These are phyloP conservation scores for Crithidia brevicula DNA, from an alignment of 208 protist species.

Conservation along the genomic window DNA sequence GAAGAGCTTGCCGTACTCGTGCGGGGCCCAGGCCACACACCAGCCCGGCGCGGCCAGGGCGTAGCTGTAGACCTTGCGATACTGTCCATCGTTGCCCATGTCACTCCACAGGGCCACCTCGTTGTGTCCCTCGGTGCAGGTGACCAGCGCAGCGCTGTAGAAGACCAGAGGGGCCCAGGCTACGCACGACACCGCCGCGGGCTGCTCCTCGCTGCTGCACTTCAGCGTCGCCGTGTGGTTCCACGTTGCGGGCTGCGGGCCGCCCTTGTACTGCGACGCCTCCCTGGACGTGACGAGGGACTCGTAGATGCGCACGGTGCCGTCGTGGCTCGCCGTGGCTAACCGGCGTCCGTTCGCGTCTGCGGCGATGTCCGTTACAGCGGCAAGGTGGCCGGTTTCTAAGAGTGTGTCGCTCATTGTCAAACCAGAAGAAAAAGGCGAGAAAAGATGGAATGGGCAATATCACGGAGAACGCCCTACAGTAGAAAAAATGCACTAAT, in stretches of 20 bases:
- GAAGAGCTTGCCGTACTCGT: constrained; percentile 84
- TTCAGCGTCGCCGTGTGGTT: constrained; percentile 20
- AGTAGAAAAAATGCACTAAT: no score
- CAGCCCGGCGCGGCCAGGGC: constrained; percentile 47
- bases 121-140: constrained; percentile 53
- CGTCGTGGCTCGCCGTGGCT: constrained; percentile 73
- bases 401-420: constrained; percentile 44
- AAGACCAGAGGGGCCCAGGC: constrained; percentile 78
- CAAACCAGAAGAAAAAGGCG: constrained; percentile 5
- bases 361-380: constrained; percentile 71
- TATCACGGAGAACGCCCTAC: constrained; percentile 1
- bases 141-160: constrained; percentile 62
- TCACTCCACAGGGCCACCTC: constrained; percentile 72
- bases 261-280: constrained; percentile 37
- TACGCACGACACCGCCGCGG: constrained; percentile 61
- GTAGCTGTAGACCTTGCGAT: constrained; percentile 62
- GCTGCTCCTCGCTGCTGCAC: constrained; percentile 33
- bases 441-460: background rate
- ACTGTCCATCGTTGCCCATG: constrained; percentile 46
- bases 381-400: constrained; percentile 70
- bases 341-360: constrained; percentile 62
- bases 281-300: constrained; percentile 21
- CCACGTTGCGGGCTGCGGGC: constrained; percentile 30
- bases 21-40: constrained; percentile 78
- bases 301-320: constrained; percentile 65